These are phyloP conservation scores for Pichia sp. DNA, from an alignment of 1,139 yeast species.

Conservation along the genomic window DNA sequence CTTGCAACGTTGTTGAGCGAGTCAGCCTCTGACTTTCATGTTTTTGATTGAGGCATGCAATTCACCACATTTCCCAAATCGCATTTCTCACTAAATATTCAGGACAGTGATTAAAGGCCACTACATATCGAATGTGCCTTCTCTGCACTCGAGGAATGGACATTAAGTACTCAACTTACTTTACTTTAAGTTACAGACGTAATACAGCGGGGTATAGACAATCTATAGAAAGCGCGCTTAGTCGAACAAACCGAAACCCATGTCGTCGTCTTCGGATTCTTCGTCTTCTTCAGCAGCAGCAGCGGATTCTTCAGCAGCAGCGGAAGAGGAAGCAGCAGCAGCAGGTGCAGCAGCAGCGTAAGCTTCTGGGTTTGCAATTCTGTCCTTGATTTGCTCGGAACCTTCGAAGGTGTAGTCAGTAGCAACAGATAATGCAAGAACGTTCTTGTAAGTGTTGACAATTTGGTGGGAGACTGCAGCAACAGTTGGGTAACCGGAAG, in stretches of 20 bases:
- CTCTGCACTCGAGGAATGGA: too few species aligned
- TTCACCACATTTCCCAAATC: too few species aligned
- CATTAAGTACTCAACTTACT: too few species aligned
- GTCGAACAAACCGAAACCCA: constrained; percentile 99
- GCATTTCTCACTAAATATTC: too few species aligned
- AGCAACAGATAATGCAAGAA: constrained; percentile 96
- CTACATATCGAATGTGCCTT: too few species aligned
- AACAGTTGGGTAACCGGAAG: constrained; percentile 98
- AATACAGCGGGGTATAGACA: too few species aligned
- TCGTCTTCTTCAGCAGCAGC: constrained; percentile 76
- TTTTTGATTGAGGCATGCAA: too few species aligned
- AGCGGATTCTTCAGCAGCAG: constrained; percentile 62
- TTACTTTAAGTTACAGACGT: too few species aligned
- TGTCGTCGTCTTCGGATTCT: constrained; percentile 69
- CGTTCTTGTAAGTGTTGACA: constrained; percentile 99
- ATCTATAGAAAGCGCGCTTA: constrained; percentile 35
- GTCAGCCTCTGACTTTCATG: too few species aligned
- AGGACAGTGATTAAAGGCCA: too few species aligned
- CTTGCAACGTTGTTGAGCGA: too few species aligned
- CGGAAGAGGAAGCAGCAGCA: constrained; percentile 57
- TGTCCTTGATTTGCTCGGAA: constrained; percentile 98
- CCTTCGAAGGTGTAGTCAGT: constrained; percentile 99
- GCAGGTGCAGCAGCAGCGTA: constrained; percentile 96
- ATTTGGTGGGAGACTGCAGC: constrained; percentile 99
- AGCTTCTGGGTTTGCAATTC: constrained; percentile 99